Conservation (phyloP, 805 yeast species). For the Ogataea corticis region DNA sequence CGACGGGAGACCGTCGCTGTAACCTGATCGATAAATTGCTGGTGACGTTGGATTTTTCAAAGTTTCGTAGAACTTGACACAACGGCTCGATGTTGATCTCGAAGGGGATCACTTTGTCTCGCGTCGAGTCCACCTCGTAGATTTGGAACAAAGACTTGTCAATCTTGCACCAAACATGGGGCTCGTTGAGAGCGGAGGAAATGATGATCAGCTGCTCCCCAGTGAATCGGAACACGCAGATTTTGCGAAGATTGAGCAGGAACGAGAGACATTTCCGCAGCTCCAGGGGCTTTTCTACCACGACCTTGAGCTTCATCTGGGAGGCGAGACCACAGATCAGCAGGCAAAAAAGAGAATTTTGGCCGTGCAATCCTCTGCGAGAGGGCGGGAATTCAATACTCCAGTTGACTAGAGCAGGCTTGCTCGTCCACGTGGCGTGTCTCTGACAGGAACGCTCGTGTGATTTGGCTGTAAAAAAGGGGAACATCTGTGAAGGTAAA, state of each 20-base stretch:
- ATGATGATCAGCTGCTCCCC: slow-evolving; percentile 50
- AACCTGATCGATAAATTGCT: slow-evolving; percentile 49
- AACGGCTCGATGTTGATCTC: slow-evolving; percentile 66
- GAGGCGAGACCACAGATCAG: not conserved
- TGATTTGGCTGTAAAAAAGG: no score
- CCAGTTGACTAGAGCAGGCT: no score
- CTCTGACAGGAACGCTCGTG: no score
- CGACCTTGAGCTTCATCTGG: slow-evolving; percentile 29
- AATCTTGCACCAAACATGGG: slow-evolving; percentile 69
- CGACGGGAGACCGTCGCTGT: slow-evolving; percentile 39
- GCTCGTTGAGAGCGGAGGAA: slow-evolving; percentile 54
- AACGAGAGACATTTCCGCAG: slow-evolving; percentile 28
- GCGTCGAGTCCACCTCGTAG: slow-evolving; percentile 50
- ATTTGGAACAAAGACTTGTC: slow-evolving; percentile 47
- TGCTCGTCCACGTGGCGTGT: no score
- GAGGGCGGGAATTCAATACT: no score
- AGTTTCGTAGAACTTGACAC: slow-evolving; percentile 56
- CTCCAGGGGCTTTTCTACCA: slow-evolving; percentile 24
- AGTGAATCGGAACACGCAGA: slow-evolving; percentile 58
- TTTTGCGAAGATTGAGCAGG: slow-evolving; percentile 47
- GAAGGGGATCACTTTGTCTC: slow-evolving; percentile 55
- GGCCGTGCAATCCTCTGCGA: not conserved
- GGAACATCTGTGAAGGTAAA: no score
- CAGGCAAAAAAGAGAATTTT: not conserved
- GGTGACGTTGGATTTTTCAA: slow-evolving; percentile 52